Percentiles rank a stretch among this genome's conserved stretches.
These are phyloP conservation scores for Lentinula boryana DNA, from an alignment of 768 basidiomycete genomes.

Conservation along the genomic window DNA sequence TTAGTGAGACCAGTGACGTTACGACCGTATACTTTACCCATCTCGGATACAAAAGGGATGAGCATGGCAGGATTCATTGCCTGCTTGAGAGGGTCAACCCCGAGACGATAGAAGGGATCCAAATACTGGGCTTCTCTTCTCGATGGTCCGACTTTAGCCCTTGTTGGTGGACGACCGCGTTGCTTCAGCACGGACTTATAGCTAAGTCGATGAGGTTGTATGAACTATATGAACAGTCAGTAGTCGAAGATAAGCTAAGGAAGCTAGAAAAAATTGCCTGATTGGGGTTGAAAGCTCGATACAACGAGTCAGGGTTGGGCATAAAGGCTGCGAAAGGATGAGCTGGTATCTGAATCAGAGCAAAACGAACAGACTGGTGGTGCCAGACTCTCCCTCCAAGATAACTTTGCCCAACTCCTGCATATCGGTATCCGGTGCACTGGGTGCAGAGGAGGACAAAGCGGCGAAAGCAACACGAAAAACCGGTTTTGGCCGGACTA, in stretches of 20 bases:
- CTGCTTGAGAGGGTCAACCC: constrained; percentile 70
- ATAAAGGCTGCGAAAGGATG: constrained; percentile 7
- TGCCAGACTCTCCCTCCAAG: not conserved
- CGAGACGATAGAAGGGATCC: constrained; percentile 69
- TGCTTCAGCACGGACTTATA: constrained; percentile 26
- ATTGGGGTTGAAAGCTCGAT: constrained; percentile 16
- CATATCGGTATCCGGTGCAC: not conserved
- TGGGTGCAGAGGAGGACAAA: not conserved
- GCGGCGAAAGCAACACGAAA: not conserved
- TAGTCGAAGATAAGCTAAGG: not conserved
- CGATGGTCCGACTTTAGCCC: constrained; percentile 42
- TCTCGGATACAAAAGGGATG: constrained; percentile 53
- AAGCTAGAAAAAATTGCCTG: constrained; percentile 11
- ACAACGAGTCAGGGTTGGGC: constrained; percentile 3
- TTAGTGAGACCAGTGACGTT: constrained; percentile 66
- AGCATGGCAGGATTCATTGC: constrained; percentile 56
- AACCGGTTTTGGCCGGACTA: not conserved
- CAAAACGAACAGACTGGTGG: not conserved
- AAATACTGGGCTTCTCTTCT: constrained; percentile 43
- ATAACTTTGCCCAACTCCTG: not conserved
- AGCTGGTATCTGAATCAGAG: not conserved
- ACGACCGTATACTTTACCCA: constrained; percentile 78
- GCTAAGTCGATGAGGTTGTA: constrained; percentile 39
- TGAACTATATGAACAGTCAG: constrained; percentile 28
- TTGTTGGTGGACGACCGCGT: constrained; percentile 7